These are phyloP conservation scores for Lithospermum erythrorhizon DNA, from an alignment of 257 asterid species.

Conservation along the genomic window DNA sequence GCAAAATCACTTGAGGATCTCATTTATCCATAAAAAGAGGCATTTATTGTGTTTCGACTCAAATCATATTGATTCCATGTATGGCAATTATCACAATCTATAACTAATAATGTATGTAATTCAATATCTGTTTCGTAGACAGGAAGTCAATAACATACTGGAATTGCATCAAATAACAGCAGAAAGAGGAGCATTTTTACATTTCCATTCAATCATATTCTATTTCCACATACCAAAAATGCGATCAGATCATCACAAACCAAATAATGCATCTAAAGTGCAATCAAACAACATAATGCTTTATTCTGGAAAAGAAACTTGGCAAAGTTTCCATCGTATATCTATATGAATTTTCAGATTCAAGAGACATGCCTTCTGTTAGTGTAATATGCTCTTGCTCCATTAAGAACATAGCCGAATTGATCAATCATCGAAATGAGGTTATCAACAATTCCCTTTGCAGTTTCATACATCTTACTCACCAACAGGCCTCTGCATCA, in stretches of 20 bases:
- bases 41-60: too few relatives aligned
- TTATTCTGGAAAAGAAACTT: not conserved
- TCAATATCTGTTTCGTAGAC: too few relatives aligned
- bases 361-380: slow-evolving; percentile 59
- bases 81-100: too few relatives aligned
- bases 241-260: not conserved
- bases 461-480: slow-evolving; percentile 79
- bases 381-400: slow-evolving; percentile 82
- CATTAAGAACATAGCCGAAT: slow-evolving; percentile 78
- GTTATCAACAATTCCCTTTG: slow-evolving; percentile 80
- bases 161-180: too few relatives aligned
- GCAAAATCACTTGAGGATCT: slow-evolving; percentile 12
- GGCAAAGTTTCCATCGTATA: not conserved
- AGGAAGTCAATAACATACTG: too few relatives aligned
- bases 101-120: too few relatives aligned
- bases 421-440: slow-evolving; percentile 55
- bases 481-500: slow-evolving; percentile 77
- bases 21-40: not conserved
- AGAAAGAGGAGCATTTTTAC: too few relatives aligned
- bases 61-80: too few relatives aligned
- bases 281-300: not conserved
- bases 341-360: not conserved
- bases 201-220: too few relatives aligned
- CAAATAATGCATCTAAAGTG: not conserved
- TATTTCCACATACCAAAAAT: too few relatives aligned